These are phyloP conservation scores for Suillus placidus DNA, from an alignment of 768 basidiomycete genomes.

Conservation along the genomic window DNA sequence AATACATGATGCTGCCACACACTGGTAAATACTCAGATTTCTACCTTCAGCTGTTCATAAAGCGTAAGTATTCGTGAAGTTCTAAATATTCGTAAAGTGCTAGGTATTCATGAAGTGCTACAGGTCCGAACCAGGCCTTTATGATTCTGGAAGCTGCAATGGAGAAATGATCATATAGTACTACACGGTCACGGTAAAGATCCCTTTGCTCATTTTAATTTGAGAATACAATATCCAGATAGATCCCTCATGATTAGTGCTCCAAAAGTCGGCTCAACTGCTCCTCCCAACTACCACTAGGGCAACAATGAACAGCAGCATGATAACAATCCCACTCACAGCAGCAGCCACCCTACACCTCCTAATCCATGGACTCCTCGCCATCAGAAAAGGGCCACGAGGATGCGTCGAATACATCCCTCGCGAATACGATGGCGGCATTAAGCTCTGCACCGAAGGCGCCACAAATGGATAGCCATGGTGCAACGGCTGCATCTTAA, in stretches of 20 bases:
- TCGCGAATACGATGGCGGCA: slow-evolving; percentile 27
- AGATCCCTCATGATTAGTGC: background rate
- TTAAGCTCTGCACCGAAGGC: slow-evolving; percentile 43
- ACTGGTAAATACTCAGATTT: background rate
- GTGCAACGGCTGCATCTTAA: slow-evolving; percentile 43
- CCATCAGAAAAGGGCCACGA: slow-evolving; percentile 20
- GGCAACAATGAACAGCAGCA: slow-evolving; percentile 51
- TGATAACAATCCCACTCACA: slow-evolving; percentile 54
- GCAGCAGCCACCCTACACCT: slow-evolving; percentile 63
- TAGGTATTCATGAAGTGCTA: background rate
- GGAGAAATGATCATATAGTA: slow-evolving; percentile 1
- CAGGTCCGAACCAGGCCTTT: background rate
- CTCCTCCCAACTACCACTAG: slow-evolving; percentile 39
- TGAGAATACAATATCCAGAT: background rate
- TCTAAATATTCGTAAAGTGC: background rate
- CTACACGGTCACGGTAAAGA: background rate
- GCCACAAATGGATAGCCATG: slow-evolving; percentile 63
- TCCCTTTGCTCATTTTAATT: background rate
- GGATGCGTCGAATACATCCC: slow-evolving; percentile 25
- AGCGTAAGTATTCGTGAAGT: background rate
- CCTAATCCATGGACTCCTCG: slow-evolving; percentile 41
- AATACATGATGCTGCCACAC: background rate
- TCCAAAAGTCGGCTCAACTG: background rate
- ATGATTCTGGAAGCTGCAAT: background rate
- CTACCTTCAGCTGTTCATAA: background rate